Evolutionary conservation across 306 rosid genomes (phyloP), one percentile per base, ranked within the genome.

Genomic region (Dryas octopetala): DNA sequence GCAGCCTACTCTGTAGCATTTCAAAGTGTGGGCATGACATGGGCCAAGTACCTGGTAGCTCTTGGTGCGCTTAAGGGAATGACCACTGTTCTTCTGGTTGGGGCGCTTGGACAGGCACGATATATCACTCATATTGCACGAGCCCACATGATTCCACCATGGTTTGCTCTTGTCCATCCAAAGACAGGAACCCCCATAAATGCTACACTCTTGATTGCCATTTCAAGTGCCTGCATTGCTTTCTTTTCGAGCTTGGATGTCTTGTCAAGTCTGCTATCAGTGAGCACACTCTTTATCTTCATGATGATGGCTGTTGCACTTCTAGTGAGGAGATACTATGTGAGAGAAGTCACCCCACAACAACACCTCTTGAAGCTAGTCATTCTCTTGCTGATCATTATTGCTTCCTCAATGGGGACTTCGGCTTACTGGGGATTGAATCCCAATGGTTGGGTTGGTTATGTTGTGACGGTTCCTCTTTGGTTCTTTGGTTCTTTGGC

Each of bases 121-220:
- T 92, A 90, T 15, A 83, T 71, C 9, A 87, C 90, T 75, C 97
- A 92, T 66, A 90, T 90, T n/a, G 96, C 97, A 26, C 86, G 93
- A 45, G 84, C 88, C 0, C 97, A 87, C 83, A 90, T 92, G 87
- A 88, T 92, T 58, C 92, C 96, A 1, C 97, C 93, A 16, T 90
- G 88, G 92, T 88, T 92, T 81, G 87, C 96, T 40, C 96, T 85
- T 69, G 97, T 90, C 3, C 96, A 90, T 50, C 89, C 93, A 5
- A 87, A 88, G 76, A 88, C 93, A 16, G 88, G 92, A 82, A 92
- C 94, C 11, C 97, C 97, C 11, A 83, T 92, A 13, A 85, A 92
- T 28, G 96, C 97, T 49, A 90, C 97, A 49, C 76, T 90, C 3
- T 38, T 92, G 81, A 80, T 88, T 41, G 58, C 86, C 58, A 78